phyloP scores from a whole-genome alignment of 148 eudicot species.

The Amaranthus hypochondriacus region DNA sequence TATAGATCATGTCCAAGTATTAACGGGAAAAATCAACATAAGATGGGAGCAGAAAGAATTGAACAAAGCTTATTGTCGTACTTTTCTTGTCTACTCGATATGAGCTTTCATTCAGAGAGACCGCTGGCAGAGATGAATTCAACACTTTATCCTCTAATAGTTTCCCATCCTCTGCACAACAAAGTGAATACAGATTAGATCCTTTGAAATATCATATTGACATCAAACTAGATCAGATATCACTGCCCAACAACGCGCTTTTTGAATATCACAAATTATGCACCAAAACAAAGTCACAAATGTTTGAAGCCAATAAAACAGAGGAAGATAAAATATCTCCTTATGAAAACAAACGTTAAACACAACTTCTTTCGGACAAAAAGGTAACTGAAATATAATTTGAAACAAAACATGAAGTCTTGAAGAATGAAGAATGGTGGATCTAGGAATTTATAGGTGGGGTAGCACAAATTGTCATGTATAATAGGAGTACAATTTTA shows the following conservation, averaged over 20 bases:
- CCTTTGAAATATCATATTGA: background rate
- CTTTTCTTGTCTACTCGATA: slow-evolving; percentile 21
- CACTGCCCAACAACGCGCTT: background rate
- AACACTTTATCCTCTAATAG: slow-evolving; percentile 2
- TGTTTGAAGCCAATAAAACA: no score
- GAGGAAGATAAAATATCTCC: no score
- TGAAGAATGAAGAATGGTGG: no score
- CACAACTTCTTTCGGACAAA: no score
- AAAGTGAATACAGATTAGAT: background rate
- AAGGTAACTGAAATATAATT: no score
- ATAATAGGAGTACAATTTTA: no score
- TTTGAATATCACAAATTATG: no score
- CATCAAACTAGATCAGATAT: background rate
- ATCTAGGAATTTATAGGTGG: no score
- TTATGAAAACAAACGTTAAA: no score
- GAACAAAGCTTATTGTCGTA: slow-evolving; percentile 7
- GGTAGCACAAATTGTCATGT: no score
- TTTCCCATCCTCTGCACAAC: slow-evolving; percentile 10
- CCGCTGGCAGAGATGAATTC: slow-evolving; percentile 5
- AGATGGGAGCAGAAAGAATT: background rate
- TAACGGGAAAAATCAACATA: background rate
- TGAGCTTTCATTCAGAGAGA: slow-evolving; percentile 1
- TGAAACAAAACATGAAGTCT: no score
- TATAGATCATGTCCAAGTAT: background rate
- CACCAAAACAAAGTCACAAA: no score